A percentile compares a stretch with the other conserved stretches of the same genome.
Conservation (phyloP, 2,329 filamentous ascomycete genomes). For the Exophiala viscosa region DNA sequence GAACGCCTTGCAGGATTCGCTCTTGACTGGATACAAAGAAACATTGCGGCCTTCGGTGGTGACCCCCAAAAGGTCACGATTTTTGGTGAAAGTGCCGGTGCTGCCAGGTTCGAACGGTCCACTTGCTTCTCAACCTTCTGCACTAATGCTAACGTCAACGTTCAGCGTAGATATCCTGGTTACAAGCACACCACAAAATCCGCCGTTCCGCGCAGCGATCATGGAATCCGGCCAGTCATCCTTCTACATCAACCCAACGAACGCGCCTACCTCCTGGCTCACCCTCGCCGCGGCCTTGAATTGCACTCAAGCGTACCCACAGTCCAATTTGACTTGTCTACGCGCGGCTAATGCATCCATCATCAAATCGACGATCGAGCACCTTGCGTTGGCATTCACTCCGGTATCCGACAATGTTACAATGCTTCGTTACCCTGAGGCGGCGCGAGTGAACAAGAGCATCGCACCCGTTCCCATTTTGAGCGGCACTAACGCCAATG, state of each 20-base stretch:
- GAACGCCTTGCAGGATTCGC: slow-evolving; percentile 28
- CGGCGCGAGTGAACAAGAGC: slow-evolving; percentile 28
- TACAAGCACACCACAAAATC: slow-evolving; percentile 22
- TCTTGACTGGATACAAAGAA: slow-evolving; percentile 38
- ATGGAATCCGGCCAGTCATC: slow-evolving; percentile 30
- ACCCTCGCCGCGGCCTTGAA: slow-evolving; percentile 16
- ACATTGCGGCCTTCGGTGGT: slow-evolving; percentile 36
- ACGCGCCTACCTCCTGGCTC: slow-evolving; percentile 11
- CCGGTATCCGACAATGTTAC: slow-evolving; percentile 24
- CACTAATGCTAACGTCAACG: neutral
- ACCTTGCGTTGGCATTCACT: slow-evolving; percentile 17
- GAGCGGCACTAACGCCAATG: slow-evolving; percentile 44
- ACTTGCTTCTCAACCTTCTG: neutral
- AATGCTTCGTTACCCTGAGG: slow-evolving; percentile 12
- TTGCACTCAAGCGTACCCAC: slow-evolving; percentile 8
- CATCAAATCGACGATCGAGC: slow-evolving; percentile 24
- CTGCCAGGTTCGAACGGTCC: slow-evolving; percentile 5
- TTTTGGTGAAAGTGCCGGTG: slow-evolving; percentile 39
- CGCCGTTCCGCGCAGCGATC: slow-evolving; percentile 32
- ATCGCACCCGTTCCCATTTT: slow-evolving; percentile 39
- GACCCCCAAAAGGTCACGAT: slow-evolving; percentile 37
- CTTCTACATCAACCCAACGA: slow-evolving; percentile 14
- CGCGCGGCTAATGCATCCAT: slow-evolving; percentile 19
- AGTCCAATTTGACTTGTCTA: slow-evolving; percentile 22
- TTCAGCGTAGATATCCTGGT: slow-evolving; percentile 26